A percentile compares a stretch with the other conserved stretches of the same genome.
These are phyloP conservation scores for Nemania bipapillata DNA, from an alignment of 2,329 filamentous ascomycete species.

Conservation along the genomic window DNA sequence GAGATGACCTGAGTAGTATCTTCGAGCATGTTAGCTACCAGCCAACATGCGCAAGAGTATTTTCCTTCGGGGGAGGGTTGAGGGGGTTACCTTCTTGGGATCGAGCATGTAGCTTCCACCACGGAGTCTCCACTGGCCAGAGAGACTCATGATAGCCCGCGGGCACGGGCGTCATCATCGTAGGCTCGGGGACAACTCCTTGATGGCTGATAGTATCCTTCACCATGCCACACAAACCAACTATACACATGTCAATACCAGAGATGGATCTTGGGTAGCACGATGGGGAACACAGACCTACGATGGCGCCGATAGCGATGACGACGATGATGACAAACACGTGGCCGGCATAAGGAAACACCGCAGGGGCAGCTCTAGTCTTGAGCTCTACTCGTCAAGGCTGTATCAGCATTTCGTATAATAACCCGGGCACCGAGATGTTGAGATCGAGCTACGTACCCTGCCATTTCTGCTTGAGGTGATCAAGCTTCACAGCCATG, in stretches of 20 bases:
- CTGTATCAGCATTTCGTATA: not conserved
- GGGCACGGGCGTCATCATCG: constrained; percentile 5
- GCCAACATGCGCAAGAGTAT: too few relatives aligned
- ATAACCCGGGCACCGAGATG: not conserved
- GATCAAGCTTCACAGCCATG: constrained; percentile 27
- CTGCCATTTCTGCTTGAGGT: constrained; percentile 25
- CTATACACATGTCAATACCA: constrained; percentile 20
- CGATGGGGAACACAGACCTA: constrained; percentile 33
- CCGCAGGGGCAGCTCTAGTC: constrained; percentile 24
- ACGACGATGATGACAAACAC: constrained; percentile 37
- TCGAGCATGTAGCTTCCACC: not conserved
- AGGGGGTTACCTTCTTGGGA: constrained; percentile 3
- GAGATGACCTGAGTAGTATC: not conserved
- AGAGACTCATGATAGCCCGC: not conserved
- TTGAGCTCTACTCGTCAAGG: constrained; percentile 34
- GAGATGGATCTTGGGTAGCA: too few relatives aligned
- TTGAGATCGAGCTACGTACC: constrained; percentile 33
- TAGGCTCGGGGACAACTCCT: not conserved
- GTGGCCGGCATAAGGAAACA: constrained; percentile 37
- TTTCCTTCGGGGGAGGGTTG: not conserved
- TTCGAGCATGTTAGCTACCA: constrained; percentile 8
- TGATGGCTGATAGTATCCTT: constrained; percentile 35
- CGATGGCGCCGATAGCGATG: constrained; percentile 24
- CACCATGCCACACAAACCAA: constrained; percentile 41
- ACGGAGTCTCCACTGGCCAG: not conserved